These are phyloP conservation scores for Solanum ahanhuiri DNA, from an alignment of 257 asterid genomes.

Conservation along the genomic window DNA sequence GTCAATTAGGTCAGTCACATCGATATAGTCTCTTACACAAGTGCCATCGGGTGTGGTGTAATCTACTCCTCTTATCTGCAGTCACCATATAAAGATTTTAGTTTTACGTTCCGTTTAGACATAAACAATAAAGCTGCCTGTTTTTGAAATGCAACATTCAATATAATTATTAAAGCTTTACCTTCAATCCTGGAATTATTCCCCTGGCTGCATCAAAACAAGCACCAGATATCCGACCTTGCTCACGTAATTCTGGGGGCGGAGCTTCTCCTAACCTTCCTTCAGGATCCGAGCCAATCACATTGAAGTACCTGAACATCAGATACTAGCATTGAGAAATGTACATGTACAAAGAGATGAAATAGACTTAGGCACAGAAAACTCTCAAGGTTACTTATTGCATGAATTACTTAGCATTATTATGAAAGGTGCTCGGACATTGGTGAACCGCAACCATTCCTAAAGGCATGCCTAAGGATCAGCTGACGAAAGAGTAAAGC, in stretches of 20 bases:
- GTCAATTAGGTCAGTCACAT: constrained; percentile 79
- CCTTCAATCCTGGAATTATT: constrained; percentile 86
- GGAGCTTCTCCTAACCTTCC: constrained; percentile 90
- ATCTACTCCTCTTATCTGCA: constrained; percentile 75
- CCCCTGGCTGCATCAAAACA: constrained; percentile 97
- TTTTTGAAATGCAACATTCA: neutral
- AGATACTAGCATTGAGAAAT: neutral
- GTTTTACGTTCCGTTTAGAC: neutral
- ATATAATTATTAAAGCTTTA: neutral
- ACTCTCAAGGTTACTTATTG: neutral
- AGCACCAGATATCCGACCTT: constrained; percentile 94
- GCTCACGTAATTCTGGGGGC: constrained; percentile 82
- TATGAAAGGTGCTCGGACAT: neutral
- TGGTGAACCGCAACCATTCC: neutral
- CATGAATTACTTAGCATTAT: neutral
- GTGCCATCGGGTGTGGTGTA: constrained; percentile 80
- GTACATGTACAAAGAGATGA: neutral
- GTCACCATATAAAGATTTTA: neutral
- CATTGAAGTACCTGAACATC: constrained; percentile 70
- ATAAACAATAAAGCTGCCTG: neutral
- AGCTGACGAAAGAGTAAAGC: neutral
- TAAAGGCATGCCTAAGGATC: neutral
- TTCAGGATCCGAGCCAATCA: constrained; percentile 87
- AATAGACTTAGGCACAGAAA: neutral
- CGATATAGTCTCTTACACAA: constrained; percentile 82